Base-by-base conservation (phyloP, 345 rosid species). In the Pistacia atlantica region DNA sequence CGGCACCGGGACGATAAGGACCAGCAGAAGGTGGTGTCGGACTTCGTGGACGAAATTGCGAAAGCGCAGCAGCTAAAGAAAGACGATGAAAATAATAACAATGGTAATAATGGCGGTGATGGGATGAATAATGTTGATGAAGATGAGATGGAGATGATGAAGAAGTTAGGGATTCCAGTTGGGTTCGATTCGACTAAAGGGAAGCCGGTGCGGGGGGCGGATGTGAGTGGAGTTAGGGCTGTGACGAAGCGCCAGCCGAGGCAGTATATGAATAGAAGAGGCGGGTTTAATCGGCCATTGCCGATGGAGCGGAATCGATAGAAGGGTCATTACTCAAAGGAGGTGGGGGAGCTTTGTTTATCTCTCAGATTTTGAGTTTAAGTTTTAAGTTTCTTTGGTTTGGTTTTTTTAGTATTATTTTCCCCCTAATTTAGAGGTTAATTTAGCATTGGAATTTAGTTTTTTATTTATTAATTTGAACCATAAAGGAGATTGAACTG, bases 141-240 rank as follows among this genome's bases (percentile, higher is more conserved):
- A 65, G 75, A 58, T 14, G 75, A 73, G 69, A 63, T 73, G 42
- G 76, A 63, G 87, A 88, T 92, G 93, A 94, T 97, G 98, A 92
- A 86, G 93, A 91, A 88, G 79, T 75, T 97, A 14, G 97, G 99
- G 81, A 93, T 97, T 80, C 99, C 97, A 0, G 84, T 83, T 8
- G 97, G 96, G 56, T 94, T 97, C 33, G 98, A 97, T 80, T 90
- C 99, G 0, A 97, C 97, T 0, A 91, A 95, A 79, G 99, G 99
- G 75, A 96, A 96, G 80, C 97, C 91, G 6, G 99, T 97, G 38
- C 70, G 78, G 4, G 96, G 98, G 8, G 92, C 93, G 3, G 98
- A 92, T 49, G 85, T 91, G 10, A 91, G 98, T 76, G 98, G 98
- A 14, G 86, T 97, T 62, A 84, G 92, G 74, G 86, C 89, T 2